Conservation (phyloP, 208 protist genomes). For the Trypanosoma cruzi region DNA sequence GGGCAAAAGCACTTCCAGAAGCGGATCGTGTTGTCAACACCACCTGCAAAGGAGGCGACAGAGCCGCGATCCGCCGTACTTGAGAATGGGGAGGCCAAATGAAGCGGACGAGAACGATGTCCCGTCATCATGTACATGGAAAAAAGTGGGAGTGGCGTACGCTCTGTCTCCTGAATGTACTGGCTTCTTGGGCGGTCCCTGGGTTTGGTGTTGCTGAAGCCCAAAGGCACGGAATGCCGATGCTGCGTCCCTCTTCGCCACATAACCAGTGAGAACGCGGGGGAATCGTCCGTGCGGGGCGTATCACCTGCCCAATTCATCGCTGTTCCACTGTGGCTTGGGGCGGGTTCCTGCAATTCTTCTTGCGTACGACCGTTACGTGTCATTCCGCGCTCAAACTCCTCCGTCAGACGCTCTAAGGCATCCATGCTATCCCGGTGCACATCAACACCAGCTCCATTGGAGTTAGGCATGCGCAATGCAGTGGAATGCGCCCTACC, state of each 20-base stretch:
- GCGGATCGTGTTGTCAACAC: constrained; percentile 69
- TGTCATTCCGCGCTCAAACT: constrained; percentile 18
- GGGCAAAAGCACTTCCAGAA: constrained; percentile 76
- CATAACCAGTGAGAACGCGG: constrained; percentile 26
- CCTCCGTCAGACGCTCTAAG: constrained; percentile 18
- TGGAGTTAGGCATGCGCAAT: background rate
- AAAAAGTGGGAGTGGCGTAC: constrained; percentile 29
- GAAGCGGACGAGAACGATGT: constrained; percentile 70
- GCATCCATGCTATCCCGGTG: constrained; percentile 1
- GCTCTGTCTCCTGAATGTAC: no score
- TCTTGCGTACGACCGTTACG: constrained; percentile 2
- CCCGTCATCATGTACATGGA: constrained; percentile 61
- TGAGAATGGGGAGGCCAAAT: constrained; percentile 55
- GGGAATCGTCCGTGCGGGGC: background rate
- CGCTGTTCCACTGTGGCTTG: background rate
- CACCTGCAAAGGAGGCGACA: constrained; percentile 67
- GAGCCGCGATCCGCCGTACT: constrained; percentile 45
- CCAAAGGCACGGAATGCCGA: background rate
- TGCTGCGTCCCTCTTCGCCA: constrained; percentile 34
- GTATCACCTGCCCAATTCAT: background rate
- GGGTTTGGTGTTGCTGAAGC: no score
- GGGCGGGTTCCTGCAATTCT: background rate
- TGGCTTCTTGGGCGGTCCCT: no score
- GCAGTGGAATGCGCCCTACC: background rate
- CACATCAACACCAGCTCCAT: background rate